Conservation (phyloP, 2,329 filamentous ascomycete species). For the Mycogone perniciosa region DNA sequence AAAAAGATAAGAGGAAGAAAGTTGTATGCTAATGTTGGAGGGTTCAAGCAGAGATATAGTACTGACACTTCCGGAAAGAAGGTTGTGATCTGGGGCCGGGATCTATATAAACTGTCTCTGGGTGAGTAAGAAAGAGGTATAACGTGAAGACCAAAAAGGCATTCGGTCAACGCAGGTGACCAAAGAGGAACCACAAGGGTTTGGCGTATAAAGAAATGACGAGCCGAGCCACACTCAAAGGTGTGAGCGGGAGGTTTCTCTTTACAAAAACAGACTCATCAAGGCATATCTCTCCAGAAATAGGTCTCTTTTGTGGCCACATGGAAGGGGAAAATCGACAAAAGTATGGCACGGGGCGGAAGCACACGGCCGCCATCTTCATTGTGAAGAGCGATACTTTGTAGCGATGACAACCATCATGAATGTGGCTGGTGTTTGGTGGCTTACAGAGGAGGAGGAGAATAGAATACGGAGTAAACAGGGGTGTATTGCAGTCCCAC, state of each 20-base stretch:
- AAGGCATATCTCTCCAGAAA: slow-evolving; percentile 5
- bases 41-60: slow-evolving; percentile 2
- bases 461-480: not conserved
- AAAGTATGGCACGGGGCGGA: slow-evolving; percentile 10
- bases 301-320: slow-evolving; percentile 9
- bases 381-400: not conserved
- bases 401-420: slow-evolving; percentile 6
- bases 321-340: slow-evolving; percentile 7
- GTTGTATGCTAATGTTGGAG: not conserved
- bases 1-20: not conserved
- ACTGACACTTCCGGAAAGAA: not conserved
- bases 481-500: not conserved
- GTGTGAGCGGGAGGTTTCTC: not conserved
- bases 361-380: slow-evolving; percentile 1
- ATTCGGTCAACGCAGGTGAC: slow-evolving; percentile 14
- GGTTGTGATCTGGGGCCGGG: not conserved
- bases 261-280: not conserved
- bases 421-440: slow-evolving; percentile 10
- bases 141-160: slow-evolving; percentile 1
- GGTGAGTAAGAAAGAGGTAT: slow-evolving; percentile 4
- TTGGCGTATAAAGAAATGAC: slow-evolving; percentile 3
- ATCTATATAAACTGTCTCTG: slow-evolving; percentile 8
- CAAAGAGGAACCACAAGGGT: slow-evolving; percentile 7
- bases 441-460: slow-evolving; percentile 9
- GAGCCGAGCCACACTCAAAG: slow-evolving; percentile 8